A percentile compares a stretch with the other conserved stretches of the same genome.
Evolutionary conservation across 495 filamentous ascomycete genomes (phyloP).

Genomic region (Thermochaetoides thermophila): DNA sequence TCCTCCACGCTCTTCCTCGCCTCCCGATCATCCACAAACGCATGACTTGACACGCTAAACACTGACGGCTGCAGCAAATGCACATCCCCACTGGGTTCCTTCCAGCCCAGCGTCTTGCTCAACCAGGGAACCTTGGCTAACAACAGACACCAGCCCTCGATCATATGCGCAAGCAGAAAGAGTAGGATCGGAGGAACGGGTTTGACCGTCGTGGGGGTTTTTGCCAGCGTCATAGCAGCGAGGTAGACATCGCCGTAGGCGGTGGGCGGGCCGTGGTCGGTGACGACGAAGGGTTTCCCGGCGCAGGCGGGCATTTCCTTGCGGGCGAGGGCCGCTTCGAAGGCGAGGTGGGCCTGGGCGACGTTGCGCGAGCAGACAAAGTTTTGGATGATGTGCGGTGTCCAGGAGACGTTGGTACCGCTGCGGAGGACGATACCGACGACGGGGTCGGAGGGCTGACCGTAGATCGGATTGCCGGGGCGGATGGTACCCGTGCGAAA

Average conservation of each 20-base stretch:
- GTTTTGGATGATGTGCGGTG: constrained; percentile 35
- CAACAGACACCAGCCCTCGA: constrained; percentile 28
- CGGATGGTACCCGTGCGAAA: constrained; percentile 45
- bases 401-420: constrained; percentile 26
- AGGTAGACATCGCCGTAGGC: constrained; percentile 21
- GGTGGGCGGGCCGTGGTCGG: constrained; percentile 23
- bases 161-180: constrained; percentile 29
- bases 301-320: constrained; percentile 22
- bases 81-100: constrained; percentile 20
- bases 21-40: constrained; percentile 31
- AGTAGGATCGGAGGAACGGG: constrained; percentile 29
- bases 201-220: constrained; percentile 17
- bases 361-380: constrained; percentile 42
- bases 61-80: constrained; percentile 35
- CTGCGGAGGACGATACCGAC: constrained; percentile 15
- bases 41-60: constrained; percentile 29
- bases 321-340: constrained; percentile 36
- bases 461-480: constrained; percentile 44
- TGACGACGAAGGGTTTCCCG: constrained; percentile 28
- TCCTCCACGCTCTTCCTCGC: constrained; percentile 31
- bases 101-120: constrained; percentile 20
- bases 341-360: constrained; percentile 39
- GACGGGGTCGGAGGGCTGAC: constrained; percentile 30
- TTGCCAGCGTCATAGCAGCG: constrained; percentile 7
- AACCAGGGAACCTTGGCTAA: constrained; percentile 20